Evolutionary conservation across 495 filamentous ascomycete species (phyloP).

Genomic region (Tuber indicum): DNA sequence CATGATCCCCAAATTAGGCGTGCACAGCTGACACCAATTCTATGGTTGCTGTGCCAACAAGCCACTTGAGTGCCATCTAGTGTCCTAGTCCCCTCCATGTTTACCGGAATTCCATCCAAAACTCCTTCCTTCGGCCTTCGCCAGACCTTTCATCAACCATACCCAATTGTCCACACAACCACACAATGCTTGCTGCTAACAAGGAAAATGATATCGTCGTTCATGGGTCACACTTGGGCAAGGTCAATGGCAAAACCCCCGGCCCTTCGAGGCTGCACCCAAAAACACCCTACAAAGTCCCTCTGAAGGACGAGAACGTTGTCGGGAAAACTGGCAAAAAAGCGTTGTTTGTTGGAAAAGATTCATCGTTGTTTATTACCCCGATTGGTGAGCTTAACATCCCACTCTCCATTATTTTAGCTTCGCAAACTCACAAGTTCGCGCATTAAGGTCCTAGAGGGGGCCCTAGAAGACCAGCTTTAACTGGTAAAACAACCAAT

Average conservation of each 20-base stretch:
- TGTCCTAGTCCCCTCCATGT: neutral
- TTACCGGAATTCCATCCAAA: neutral
- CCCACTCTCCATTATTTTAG: neutral
- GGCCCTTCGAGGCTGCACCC: slow-evolving; percentile 61
- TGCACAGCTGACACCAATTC: neutral
- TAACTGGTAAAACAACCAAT: slow-evolving; percentile 95
- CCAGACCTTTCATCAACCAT: neutral
- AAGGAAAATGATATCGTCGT: slow-evolving; percentile 83
- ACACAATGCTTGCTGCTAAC: slow-evolving; percentile 62
- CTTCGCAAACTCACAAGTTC: slow-evolving; percentile 19
- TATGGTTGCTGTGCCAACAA: neutral
- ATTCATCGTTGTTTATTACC: slow-evolving; percentile 64
- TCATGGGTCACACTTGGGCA: slow-evolving; percentile 60
- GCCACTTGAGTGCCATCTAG: neutral
- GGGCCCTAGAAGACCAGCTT: slow-evolving; percentile 67
- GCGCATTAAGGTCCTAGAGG: slow-evolving; percentile 42
- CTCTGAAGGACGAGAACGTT: slow-evolving; percentile 81
- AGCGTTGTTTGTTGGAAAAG: slow-evolving; percentile 55
- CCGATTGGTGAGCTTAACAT: slow-evolving; percentile 60
- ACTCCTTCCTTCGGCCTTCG: neutral
- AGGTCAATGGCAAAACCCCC: slow-evolving; percentile 62
- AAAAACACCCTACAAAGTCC: slow-evolving; percentile 78
- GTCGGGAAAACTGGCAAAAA: slow-evolving; percentile 60
- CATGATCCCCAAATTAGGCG: neutral
- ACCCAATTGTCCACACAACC: slow-evolving; percentile 4